A percentile compares a stretch with the other conserved stretches of the same genome.
Evolutionary conservation across 257 asterid genomes (phyloP).

Genomic region (Petunia axillaris): DNA sequence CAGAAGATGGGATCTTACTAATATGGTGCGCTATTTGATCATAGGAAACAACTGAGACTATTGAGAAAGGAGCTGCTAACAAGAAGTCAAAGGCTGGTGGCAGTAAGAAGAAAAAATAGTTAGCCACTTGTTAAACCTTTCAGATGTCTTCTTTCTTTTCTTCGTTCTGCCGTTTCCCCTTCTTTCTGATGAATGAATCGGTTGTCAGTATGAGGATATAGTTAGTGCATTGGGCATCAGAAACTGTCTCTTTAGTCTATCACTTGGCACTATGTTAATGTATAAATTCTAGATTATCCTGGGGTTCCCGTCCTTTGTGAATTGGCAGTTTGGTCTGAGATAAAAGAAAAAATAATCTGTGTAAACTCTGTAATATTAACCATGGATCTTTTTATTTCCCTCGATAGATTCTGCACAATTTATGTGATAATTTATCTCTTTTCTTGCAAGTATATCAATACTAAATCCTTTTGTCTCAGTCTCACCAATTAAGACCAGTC

Average conservation of each 20-base stretch:
- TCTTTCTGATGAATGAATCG: background rate
- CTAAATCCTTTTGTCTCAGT: too few species aligned
- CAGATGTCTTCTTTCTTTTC: background rate
- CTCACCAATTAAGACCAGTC: too few species aligned
- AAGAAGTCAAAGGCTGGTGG: conserved; percentile 67
- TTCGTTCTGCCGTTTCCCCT: background rate
- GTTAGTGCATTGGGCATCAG: background rate
- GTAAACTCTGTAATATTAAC: too few species aligned
- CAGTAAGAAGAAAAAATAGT: conserved; percentile 73
- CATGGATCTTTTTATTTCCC: too few species aligned
- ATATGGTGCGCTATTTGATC: conserved; percentile 28
- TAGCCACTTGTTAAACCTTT: background rate
- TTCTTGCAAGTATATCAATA: too few species aligned
- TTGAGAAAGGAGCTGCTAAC: conserved; percentile 64
- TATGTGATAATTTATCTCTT: too few species aligned
- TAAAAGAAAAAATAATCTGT: too few species aligned
- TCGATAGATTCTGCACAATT: too few species aligned
- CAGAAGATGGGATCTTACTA: background rate
- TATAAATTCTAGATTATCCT: background rate
- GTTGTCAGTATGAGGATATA: background rate
- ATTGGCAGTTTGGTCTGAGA: background rate
- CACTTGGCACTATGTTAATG: background rate
- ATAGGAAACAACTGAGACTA: conserved; percentile 67
- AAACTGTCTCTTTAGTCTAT: background rate
- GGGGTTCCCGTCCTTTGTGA: background rate